These are phyloP conservation scores for Reticulascus tulasneorum DNA, from an alignment of 2,329 filamentous ascomycete species.

Conservation along the genomic window DNA sequence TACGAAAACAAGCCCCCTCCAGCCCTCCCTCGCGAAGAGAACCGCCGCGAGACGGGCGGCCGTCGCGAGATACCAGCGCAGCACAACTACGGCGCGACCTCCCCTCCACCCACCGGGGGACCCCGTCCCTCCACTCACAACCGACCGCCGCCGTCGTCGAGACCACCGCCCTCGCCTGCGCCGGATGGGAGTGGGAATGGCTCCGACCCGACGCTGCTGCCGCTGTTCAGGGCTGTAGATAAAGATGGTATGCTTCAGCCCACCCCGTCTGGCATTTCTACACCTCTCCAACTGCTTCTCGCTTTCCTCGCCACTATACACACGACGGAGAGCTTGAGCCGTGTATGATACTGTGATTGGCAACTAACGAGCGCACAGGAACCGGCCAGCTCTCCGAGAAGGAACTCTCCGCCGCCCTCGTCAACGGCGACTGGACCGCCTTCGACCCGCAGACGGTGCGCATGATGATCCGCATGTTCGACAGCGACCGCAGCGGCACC, in stretches of 20 bases:
- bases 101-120: conserved; percentile 44
- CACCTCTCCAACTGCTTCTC: not conserved
- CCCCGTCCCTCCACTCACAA: conserved; percentile 39
- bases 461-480: conserved; percentile 99
- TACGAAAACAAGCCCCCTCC: conserved; percentile 48
- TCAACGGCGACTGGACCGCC: conserved; percentile 92
- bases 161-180: conserved; percentile 63
- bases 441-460: conserved; percentile 92
- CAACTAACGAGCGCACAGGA: conserved; percentile 37
- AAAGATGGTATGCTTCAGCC: conserved; percentile 59
- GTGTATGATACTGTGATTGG: not conserved
- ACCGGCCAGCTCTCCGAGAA: conserved; percentile 79
- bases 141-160: conserved; percentile 53
- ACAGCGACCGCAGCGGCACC: conserved; percentile 80
- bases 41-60: conserved; percentile 23
- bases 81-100: conserved; percentile 43
- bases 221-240: conserved; percentile 87
- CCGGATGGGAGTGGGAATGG: conserved; percentile 39
- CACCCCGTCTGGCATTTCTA: not conserved
- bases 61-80: conserved; percentile 20
- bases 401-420: conserved; percentile 84
- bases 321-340: not conserved
- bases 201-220: conserved; percentile 71
- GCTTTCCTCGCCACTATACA: not conserved
- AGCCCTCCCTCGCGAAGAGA: conserved; percentile 28